Percentiles rank a stretch among this genome's conserved stretches.
phyloP scores from a whole-genome alignment of 306 rosid species.

The Cucurbita ficifolia region DNA sequence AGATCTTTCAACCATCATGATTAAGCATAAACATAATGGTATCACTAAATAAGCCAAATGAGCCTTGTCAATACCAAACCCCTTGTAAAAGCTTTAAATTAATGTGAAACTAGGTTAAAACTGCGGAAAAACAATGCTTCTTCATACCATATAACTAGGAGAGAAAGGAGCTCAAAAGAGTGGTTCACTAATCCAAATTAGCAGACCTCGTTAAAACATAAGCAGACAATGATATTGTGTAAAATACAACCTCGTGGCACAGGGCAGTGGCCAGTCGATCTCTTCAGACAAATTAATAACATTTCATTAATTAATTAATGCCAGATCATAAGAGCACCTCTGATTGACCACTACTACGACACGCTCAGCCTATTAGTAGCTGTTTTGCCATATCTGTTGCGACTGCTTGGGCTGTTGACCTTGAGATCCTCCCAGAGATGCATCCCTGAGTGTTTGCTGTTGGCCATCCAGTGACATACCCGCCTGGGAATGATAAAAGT shows the following conservation, averaged over 20 bases:
- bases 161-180: constrained; percentile 7
- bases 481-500: constrained; percentile 70
- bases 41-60: not conserved
- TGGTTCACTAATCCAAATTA: constrained; percentile 44
- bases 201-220: constrained; percentile 68
- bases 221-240: constrained; percentile 34
- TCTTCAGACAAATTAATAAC: constrained; percentile 53
- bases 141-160: constrained; percentile 1
- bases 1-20: not conserved
- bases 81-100: not conserved
- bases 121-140: not conserved
- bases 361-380: constrained; percentile 60
- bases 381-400: constrained; percentile 93
- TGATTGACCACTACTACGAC: constrained; percentile 38
- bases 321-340: constrained; percentile 28
- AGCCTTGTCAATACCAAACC: too few relatives aligned
- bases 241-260: constrained; percentile 70
- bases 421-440: constrained; percentile 59
- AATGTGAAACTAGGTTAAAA: not conserved
- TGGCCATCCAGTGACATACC: constrained; percentile 75
- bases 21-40: not conserved
- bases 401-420: constrained; percentile 82
- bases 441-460: constrained; percentile 77
- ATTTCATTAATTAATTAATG: constrained; percentile 32
- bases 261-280: constrained; percentile 57